Conservation (phyloP, 2,329 filamentous ascomycete species). For the Lomentospora prolificans region DNA sequence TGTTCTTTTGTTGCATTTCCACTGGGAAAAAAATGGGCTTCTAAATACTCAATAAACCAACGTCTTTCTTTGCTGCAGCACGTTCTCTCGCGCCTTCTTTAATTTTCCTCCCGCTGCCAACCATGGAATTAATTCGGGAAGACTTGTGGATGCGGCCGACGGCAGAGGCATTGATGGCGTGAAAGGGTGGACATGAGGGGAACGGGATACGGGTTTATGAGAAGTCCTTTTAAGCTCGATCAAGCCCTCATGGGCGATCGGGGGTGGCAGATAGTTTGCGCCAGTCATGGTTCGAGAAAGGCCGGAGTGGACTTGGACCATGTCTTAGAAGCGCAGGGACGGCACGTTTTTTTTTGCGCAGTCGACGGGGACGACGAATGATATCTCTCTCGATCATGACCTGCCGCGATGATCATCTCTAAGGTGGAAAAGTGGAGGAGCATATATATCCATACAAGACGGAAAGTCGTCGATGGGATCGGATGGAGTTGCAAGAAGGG, state of each 20-base stretch:
- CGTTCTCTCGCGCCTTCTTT: neutral
- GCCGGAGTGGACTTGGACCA: neutral
- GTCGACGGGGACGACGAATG: no score
- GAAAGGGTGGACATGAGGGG: neutral
- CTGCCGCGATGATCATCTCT: neutral
- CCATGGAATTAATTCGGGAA: neutral
- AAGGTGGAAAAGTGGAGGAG: neutral
- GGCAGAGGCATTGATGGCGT: neutral
- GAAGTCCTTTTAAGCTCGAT: neutral
- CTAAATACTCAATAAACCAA: neutral
- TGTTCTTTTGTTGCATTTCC: slow-evolving; percentile 2
- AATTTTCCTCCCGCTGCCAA: neutral
- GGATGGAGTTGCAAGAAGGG: neutral
- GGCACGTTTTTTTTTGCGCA: neutral
- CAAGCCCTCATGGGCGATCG: neutral
- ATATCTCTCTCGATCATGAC: neutral
- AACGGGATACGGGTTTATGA: neutral
- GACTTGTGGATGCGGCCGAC: no score
- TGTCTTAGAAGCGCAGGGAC: neutral
- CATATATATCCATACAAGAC: neutral
- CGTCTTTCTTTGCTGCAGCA: no score
- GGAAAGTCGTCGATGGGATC: neutral
- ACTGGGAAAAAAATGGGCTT: neutral
- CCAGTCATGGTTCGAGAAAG: neutral
- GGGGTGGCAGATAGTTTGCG: neutral